phyloP scores from a whole-genome alignment of 352 stramenopile genomes.

The Phytophthora agathidicida region DNA sequence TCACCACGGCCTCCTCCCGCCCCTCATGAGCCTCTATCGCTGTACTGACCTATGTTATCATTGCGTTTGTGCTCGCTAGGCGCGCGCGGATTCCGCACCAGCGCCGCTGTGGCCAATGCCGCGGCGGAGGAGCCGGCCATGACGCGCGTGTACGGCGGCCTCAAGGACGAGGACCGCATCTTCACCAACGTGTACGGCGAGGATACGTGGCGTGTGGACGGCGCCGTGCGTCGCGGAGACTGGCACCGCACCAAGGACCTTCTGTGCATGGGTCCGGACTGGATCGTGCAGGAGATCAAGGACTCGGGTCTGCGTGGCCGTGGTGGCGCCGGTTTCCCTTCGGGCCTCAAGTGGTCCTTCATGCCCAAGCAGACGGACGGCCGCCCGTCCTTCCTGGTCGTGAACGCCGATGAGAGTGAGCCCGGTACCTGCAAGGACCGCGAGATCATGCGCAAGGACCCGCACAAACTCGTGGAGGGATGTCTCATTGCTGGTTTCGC shows the following conservation, averaged over 20 bases:
- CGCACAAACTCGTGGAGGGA: slow-evolving; percentile 99
- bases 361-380: slow-evolving; percentile 99
- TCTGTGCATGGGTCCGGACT: slow-evolving; percentile 98
- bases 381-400: slow-evolving; percentile 98
- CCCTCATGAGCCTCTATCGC: background rate
- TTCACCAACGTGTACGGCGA: slow-evolving; percentile 99
- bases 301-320: slow-evolving; percentile 97
- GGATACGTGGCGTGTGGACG: slow-evolving; percentile 88
- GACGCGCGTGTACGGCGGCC: slow-evolving; percentile 92
- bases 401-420: slow-evolving; percentile 99
- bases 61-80: background rate
- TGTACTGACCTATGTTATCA: background rate
- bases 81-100: slow-evolving; percentile 48
- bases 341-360: slow-evolving; percentile 99
- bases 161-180: slow-evolving; percentile 99
- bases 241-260: slow-evolving; percentile 98
- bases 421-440: slow-evolving; percentile 99
- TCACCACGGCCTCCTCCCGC: background rate
- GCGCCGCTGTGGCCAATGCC: slow-evolving; percentile 45
- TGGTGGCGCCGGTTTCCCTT: slow-evolving; percentile 98
- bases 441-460: slow-evolving; percentile 99
- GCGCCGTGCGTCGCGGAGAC: slow-evolving; percentile 94
- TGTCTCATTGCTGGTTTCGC: slow-evolving; percentile 98
- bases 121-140: slow-evolving; percentile 58
- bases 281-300: slow-evolving; percentile 99